Evolutionary conservation across 208 protist genomes (phyloP).

Genomic region (Trypanosoma conorhini): DNA sequence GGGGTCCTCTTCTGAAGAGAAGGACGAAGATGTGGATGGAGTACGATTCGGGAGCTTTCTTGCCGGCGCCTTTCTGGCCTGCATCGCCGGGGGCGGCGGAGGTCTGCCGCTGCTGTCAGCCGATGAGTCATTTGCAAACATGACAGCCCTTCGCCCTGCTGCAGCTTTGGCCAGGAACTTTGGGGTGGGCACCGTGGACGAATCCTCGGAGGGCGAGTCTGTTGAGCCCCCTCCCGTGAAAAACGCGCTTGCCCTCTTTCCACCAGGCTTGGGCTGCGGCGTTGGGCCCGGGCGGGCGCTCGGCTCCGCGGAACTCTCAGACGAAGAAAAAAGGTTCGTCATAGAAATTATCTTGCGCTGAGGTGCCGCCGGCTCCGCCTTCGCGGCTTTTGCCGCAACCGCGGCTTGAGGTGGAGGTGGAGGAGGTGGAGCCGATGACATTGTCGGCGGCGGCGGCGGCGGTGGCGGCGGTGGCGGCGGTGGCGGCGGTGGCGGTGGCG

Average conservation of each 20-base stretch:
- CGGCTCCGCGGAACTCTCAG: constrained; percentile 24
- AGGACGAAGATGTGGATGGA: constrained; percentile 11
- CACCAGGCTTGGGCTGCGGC: constrained; percentile 7
- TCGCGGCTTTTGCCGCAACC: background rate
- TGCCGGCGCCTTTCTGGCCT: background rate
- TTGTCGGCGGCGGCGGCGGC: constrained; percentile 1
- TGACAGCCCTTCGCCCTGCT: background rate
- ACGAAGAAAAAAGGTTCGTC: constrained; percentile 27
- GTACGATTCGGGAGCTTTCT: background rate
- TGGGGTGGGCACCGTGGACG: background rate
- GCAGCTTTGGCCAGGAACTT: constrained; percentile 1
- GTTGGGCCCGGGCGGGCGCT: background rate
- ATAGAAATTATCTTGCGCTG: constrained; percentile 9
- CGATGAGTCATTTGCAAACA: constrained; percentile 3
- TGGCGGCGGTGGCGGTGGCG: constrained; percentile 5
- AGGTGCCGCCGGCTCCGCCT: background rate
- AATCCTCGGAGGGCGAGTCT: constrained; percentile 12
- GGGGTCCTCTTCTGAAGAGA: background rate
- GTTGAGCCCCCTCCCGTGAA: background rate
- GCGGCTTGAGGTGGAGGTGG: constrained; percentile 11
- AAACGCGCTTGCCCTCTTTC: constrained; percentile 1
- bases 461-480: constrained; percentile 11
- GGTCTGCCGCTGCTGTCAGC: constrained; percentile 9
- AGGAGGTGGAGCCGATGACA: constrained; percentile 13
- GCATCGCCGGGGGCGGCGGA: background rate